A percentile compares a stretch with the other conserved stretches of the same genome.
Evolutionary conservation across 306 rosid species (phyloP).

Genomic region (Quercus variabilis): DNA sequence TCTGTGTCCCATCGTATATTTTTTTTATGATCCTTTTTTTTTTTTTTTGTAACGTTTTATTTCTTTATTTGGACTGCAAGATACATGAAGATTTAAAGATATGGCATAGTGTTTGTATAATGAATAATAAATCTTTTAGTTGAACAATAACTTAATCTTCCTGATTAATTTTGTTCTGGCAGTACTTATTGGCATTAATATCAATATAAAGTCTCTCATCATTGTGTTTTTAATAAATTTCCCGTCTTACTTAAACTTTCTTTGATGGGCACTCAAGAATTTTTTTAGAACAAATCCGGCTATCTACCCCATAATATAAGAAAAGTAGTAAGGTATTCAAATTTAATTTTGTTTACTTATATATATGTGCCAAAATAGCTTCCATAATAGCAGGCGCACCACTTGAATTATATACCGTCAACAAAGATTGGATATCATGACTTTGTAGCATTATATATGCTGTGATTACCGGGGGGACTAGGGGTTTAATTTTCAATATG

Average conservation of each 20-base stretch:
- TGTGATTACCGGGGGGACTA: neutral
- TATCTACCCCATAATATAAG: neutral
- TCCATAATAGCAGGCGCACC: neutral
- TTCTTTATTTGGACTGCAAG: too few species aligned
- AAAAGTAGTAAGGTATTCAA: neutral
- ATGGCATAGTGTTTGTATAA: too few species aligned
- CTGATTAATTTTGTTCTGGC: too few species aligned
- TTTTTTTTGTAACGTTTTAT: too few species aligned
- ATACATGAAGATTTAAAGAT: too few species aligned
- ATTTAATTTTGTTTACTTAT: neutral
- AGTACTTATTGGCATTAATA: too few species aligned
- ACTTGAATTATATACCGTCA: neutral
- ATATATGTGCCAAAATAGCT: neutral
- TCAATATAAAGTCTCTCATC: too few species aligned
- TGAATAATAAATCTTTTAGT: too few species aligned
- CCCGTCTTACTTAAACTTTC: neutral
- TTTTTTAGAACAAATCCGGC: neutral
- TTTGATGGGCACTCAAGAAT: neutral
- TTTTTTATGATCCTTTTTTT: too few species aligned
- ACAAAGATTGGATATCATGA: neutral
- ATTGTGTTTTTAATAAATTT: neutral
- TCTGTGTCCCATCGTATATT: too few species aligned
- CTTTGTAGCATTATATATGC: neutral
- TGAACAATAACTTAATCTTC: too few species aligned
- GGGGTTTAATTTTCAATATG: conserved; percentile 6